Percentiles rank a stretch among this genome's conserved stretches.
Evolutionary conservation across 768 basidiomycete species (phyloP).

Genomic region (Tricholoma saponaceum): DNA sequence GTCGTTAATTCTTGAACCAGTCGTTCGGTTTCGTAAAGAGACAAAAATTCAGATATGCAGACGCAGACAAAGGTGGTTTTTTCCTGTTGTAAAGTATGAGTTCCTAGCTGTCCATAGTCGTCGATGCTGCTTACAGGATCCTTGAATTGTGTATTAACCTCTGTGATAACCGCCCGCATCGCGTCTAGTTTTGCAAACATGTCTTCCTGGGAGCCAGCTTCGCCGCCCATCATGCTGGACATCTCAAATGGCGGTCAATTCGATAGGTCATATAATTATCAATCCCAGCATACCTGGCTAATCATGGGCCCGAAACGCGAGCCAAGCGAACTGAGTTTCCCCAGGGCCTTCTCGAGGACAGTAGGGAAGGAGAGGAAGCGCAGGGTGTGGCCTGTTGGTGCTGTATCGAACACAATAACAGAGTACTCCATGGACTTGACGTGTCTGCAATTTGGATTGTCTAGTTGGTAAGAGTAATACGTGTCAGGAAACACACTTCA

Average conservation of each 20-base stretch:
- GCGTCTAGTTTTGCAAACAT: slow-evolving; percentile 98
- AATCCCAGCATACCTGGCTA: slow-evolving; percentile 50
- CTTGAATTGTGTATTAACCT: slow-evolving; percentile 99
- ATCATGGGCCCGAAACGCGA: slow-evolving; percentile 98
- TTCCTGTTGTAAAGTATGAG: slow-evolving; percentile 54
- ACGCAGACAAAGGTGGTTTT: slow-evolving; percentile 99
- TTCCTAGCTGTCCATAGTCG: background rate
- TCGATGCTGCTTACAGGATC: slow-evolving; percentile 70
- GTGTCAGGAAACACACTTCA: slow-evolving; percentile 68
- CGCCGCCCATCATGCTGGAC: slow-evolving; percentile 95
- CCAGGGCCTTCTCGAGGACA: slow-evolving; percentile 94
- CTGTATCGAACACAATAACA: slow-evolving; percentile 99
- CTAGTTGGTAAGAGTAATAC: background rate
- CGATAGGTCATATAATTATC: background rate
- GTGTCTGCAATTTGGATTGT: slow-evolving; percentile 52
- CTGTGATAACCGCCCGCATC: slow-evolving; percentile 95
- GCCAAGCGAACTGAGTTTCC: slow-evolving; percentile 90
- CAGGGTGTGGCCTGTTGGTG: slow-evolving; percentile 96
- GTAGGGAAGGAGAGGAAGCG: slow-evolving; percentile 99
- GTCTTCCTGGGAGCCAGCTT: slow-evolving; percentile 87
- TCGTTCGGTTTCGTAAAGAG: slow-evolving; percentile 97
- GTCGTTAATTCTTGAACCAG: slow-evolving; percentile 93
- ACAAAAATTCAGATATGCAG: slow-evolving; percentile 97
- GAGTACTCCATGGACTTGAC: slow-evolving; percentile 99
- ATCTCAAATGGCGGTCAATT: slow-evolving; percentile 45